These are phyloP conservation scores for Larix kaempferi DNA, from an alignment of 75 land plant species.

Conservation along the genomic window DNA sequence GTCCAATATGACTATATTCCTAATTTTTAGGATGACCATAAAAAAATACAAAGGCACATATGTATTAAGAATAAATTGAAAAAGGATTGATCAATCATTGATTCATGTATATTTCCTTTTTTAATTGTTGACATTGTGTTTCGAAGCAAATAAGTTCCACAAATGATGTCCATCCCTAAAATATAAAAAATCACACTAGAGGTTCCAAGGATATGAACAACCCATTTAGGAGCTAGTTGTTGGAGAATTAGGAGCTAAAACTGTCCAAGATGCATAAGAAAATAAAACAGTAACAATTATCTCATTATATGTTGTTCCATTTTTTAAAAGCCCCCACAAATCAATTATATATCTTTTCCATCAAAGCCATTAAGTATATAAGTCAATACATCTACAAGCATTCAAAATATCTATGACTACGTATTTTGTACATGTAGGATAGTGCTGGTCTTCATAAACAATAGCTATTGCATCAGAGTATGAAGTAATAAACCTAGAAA, in stretches of 20 bases:
- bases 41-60: conserved; percentile 77
- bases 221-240: too few relatives aligned
- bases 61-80: conserved; percentile 67
- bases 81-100: conserved; percentile 66
- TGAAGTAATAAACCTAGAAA: conserved; percentile 57
- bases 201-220: too few relatives aligned
- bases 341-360: too few relatives aligned
- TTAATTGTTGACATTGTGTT: conserved; percentile 57
- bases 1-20: conserved; percentile 39
- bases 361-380: too few relatives aligned
- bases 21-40: conserved; percentile 55
- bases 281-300: too few relatives aligned
- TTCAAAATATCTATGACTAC: conserved; percentile 64
- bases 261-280: too few relatives aligned
- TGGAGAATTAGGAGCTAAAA: too few relatives aligned
- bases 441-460: conserved; percentile 44
- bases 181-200: not conserved
- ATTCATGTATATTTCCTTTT: conserved; percentile 53
- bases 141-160: conserved; percentile 71
- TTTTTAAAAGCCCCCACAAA: too few relatives aligned
- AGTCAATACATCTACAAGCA: conserved; percentile 40
- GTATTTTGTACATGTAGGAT: conserved; percentile 55
- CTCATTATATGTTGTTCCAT: too few relatives aligned
- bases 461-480: conserved; percentile 78
- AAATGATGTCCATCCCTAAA: conserved; percentile 86